phyloP scores from a whole-genome alignment of 1,284 basidiomycete genomes.

The Fomitiporia mediterranea region DNA sequence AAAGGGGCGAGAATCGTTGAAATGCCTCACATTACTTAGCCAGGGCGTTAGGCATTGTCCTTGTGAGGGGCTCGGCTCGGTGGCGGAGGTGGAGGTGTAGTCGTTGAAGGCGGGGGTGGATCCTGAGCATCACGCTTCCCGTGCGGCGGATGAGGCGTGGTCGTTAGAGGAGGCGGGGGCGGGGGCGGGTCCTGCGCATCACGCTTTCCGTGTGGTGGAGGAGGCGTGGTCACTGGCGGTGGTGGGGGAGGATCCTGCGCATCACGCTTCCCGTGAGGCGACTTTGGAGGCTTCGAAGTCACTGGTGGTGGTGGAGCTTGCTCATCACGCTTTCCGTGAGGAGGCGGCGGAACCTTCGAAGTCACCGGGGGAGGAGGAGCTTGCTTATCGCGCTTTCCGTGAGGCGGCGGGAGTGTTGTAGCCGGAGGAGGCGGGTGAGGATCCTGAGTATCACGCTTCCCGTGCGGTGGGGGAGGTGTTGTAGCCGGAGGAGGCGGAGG shows the following conservation, averaged over 20 bases:
- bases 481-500: not conserved
- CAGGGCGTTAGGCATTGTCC: too few species aligned
- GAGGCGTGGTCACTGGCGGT: not conserved
- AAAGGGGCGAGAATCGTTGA: too few species aligned
- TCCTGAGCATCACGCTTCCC: too few species aligned
- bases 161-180: not conserved
- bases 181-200: not conserved
- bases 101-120: not conserved
- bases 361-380: not conserved
- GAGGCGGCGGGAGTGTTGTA: not conserved
- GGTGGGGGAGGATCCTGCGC: not conserved
- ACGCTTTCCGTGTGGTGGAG: not conserved
- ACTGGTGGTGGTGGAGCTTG: not conserved
- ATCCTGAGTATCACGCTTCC: slow-evolving; percentile 1
- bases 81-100: not conserved
- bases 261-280: not conserved
- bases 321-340: not conserved
- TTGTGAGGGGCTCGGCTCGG: too few species aligned
- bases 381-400: not conserved
- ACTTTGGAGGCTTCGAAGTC: too few species aligned
- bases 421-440: not conserved
- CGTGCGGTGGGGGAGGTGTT: not conserved
- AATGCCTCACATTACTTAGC: too few species aligned
- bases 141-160: not conserved
- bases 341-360: not conserved